These are phyloP conservation scores for Austroboletus olivaceoglutinosus DNA, from an alignment of 1,284 basidiomycete species.

Conservation along the genomic window DNA sequence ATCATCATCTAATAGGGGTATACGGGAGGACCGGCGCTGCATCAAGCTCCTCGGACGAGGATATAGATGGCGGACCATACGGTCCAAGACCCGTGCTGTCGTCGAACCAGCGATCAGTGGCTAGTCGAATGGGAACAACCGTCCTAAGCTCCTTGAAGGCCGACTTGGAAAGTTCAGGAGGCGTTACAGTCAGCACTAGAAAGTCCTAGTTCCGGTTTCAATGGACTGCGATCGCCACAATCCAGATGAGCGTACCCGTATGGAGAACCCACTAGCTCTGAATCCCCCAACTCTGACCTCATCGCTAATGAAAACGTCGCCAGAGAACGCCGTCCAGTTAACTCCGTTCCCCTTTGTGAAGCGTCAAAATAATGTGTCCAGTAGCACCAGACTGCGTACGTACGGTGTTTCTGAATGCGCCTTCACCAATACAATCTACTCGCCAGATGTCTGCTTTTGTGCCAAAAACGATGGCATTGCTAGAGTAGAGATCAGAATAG, in stretches of 20 bases:
- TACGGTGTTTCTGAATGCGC: constrained; percentile 55
- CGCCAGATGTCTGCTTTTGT: constrained; percentile 72
- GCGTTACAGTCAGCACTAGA: constrained; percentile 57
- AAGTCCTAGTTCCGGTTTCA: constrained; percentile 48
- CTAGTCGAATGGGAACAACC: constrained; percentile 61
- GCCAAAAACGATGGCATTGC: constrained; percentile 39
- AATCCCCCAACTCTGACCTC: constrained; percentile 56
- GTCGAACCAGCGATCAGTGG: constrained; percentile 59
- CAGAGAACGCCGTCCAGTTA: constrained; percentile 58
- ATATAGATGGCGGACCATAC: constrained; percentile 29
- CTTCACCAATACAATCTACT: constrained; percentile 61
- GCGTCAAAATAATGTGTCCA: constrained; percentile 6
- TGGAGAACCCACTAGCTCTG: constrained; percentile 60
- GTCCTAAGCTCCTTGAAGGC: constrained; percentile 59
- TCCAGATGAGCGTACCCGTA: constrained; percentile 45
- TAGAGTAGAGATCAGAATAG: constrained; percentile 9
- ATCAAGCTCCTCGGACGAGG: constrained; percentile 29
- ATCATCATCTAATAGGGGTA: neutral
- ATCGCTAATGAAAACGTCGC: constrained; percentile 53
- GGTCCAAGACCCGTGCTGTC: constrained; percentile 39
- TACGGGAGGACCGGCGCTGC: constrained; percentile 11
- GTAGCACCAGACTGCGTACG: constrained; percentile 20
- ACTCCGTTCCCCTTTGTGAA: constrained; percentile 52
- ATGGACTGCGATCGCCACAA: neutral
- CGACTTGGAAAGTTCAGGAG: constrained; percentile 52